Evolutionary conservation across 768 basidiomycete genomes (phyloP).

Genomic region (Xerocomus brunneocitrinus): DNA sequence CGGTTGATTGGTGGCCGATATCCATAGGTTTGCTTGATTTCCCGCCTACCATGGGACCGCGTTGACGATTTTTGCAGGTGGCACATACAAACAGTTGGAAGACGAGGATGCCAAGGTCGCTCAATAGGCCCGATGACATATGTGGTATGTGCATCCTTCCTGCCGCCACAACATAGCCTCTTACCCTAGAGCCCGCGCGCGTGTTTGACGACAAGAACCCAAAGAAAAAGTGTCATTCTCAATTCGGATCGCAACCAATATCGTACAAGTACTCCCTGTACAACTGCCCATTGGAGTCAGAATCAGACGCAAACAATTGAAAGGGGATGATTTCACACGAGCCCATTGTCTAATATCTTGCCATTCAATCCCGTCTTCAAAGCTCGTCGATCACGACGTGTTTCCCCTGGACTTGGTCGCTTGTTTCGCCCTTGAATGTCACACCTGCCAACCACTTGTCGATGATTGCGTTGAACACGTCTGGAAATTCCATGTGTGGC

Average conservation of each 20-base stretch:
- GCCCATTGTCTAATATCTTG: not conserved
- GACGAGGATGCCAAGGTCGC: too few species aligned
- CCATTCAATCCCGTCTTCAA: not conserved
- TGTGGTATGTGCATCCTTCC: too few species aligned
- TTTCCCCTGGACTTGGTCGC: not conserved
- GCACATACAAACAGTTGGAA: too few species aligned
- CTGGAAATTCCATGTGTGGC: slow-evolving; percentile 60
- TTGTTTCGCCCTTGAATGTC: not conserved
- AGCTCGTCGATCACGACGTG: slow-evolving; percentile 12
- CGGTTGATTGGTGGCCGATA: too few species aligned
- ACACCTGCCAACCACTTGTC: slow-evolving; percentile 45
- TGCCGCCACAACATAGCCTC: too few species aligned
- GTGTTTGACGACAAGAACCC: too few species aligned
- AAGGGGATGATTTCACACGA: not conserved
- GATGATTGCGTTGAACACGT: slow-evolving; percentile 47
- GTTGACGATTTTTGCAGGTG: too few species aligned
- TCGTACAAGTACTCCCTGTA: not conserved
- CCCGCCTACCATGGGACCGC: too few species aligned
- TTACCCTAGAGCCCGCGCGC: too few species aligned
- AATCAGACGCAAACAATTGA: not conserved
- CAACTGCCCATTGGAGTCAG: not conserved
- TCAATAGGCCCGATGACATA: too few species aligned
- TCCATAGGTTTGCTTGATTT: too few species aligned
- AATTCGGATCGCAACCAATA: not conserved
- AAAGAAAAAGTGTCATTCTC: too few species aligned